Evolutionary conservation across 257 asterid genomes (phyloP), one percentile per base, ranked within the genome.

Genomic region (Ehretia macrophylla): DNA sequence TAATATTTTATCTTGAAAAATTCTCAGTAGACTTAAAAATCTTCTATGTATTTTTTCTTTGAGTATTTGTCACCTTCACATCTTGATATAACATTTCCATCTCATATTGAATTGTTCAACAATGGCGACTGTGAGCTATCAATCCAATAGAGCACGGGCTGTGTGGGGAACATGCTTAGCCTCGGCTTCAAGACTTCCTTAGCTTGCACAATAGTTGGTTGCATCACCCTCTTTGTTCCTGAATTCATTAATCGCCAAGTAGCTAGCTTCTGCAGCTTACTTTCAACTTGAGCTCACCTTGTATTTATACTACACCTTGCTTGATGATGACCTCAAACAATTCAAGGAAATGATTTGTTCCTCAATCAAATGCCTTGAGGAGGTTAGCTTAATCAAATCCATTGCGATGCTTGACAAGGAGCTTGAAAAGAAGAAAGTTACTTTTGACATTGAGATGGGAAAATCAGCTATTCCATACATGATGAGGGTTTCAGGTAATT

Each of bases 141-240:
- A 75, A 67, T 62, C 54, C 50, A 64, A 52, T 27, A 66, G 65
- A 5, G 64, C 76, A 1, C 63, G 69, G 32, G 70, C 77, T 22
- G 42, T 81, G 63, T 86, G 95, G 95, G 71, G 70, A 51, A 65
- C 76, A 47, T 72, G 91, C 73, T 64, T 80, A 4, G 79, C 69
- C 8, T 88, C 98, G 11, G 94, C 96, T 69, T 85, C 42, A 79
- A 95, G 19, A 87, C 98, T 17, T 83, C 92, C 71, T 17, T 85
- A 32, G 98, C 98, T 8, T 90, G 96, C 87, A 69, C 79, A 12
- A 74, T 87, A 22, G 96, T 90, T 0, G 95, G 95, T 14, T 68
- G 72, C 73, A 56, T 68, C 57, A 85, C 95, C 23, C 79, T 90
- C 4, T 85, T 62, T 57, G 94, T 94, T 35, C 98, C 96, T 0